Percentiles rank a stretch among this genome's conserved stretches.
phyloP scores from a whole-genome alignment of 768 basidiomycete genomes.

The Lentinula lateritia region DNA sequence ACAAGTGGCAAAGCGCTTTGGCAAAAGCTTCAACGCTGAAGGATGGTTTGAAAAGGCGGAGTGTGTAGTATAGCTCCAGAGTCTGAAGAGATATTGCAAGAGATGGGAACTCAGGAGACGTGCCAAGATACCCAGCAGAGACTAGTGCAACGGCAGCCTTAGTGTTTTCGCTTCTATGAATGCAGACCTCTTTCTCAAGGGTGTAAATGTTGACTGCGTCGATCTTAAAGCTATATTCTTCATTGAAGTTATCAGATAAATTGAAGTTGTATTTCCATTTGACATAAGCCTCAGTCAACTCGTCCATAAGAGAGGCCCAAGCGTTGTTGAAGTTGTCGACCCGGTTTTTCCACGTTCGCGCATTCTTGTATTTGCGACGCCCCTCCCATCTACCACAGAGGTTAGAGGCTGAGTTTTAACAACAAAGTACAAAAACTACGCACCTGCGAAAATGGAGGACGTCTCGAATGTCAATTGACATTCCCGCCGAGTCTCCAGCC shows the following conservation, averaged over 20 bases:
- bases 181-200: background rate
- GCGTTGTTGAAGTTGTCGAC: background rate
- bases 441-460: background rate
- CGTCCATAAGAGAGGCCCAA: conserved; percentile 9
- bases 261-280: conserved; percentile 7
- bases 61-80: no score
- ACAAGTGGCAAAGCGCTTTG: conserved; percentile 19
- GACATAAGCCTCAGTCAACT: conserved; percentile 5
- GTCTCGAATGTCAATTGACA: background rate
- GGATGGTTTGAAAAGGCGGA: no score
- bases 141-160: conserved; percentile 13
- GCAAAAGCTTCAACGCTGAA: no score
- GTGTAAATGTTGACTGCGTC: conserved; percentile 13
- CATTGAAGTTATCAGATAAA: conserved; percentile 5
- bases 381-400: background rate
- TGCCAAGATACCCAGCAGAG: conserved; percentile 13
- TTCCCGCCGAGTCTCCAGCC: background rate
- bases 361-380: conserved; percentile 2
- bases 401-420: background rate
- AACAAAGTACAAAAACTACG: background rate
- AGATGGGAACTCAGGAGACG: conserved; percentile 11
- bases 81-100: conserved; percentile 17
- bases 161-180: conserved; percentile 1
- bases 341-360: conserved; percentile 8
- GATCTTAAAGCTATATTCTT: background rate